These are phyloP conservation scores for Aspergillus flavus DNA, from an alignment of 2,329 filamentous ascomycete genomes.

Conservation along the genomic window DNA sequence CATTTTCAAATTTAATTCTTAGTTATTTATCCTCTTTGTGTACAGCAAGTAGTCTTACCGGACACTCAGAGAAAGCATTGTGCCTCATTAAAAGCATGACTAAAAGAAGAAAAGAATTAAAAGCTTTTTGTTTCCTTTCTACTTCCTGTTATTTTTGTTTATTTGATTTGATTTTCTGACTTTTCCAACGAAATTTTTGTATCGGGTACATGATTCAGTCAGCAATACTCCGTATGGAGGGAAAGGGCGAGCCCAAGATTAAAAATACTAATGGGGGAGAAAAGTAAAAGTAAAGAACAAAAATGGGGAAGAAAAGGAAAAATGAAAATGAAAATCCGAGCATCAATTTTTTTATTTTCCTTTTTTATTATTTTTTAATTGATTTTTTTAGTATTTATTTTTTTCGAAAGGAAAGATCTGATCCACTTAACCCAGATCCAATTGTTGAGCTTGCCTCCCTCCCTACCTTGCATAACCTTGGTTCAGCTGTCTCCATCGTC, in stretches of 20 bases:
- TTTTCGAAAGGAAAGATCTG: slow-evolving; percentile 21
- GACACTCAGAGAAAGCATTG: slow-evolving; percentile 8
- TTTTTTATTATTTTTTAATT: background rate
- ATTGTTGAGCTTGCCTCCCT: slow-evolving; percentile 25
- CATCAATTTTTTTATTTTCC: background rate
- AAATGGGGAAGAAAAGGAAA: background rate
- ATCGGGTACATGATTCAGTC: background rate
- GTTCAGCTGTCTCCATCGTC: slow-evolving; percentile 31
- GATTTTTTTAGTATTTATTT: background rate
- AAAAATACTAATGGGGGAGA: background rate
- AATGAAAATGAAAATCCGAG: background rate
- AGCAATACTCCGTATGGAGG: background rate
- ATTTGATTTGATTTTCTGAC: background rate
- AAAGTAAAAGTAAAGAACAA: background rate
- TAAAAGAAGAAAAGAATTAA: background rate
- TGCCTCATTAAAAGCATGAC: background rate
- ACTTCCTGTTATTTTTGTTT: background rate
- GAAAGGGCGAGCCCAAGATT: background rate
- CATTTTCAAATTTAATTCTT: too few relatives aligned
- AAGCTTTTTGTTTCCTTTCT: background rate
- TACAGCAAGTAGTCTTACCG: slow-evolving; percentile 15
- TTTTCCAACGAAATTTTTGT: background rate
- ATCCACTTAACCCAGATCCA: slow-evolving; percentile 24
- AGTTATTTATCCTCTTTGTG: background rate
- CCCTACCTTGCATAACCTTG: slow-evolving; percentile 33